Evolutionary conservation across 192 early-diverging fungal species (phyloP).

Genomic region (Umbelopsis isabellina): DNA sequence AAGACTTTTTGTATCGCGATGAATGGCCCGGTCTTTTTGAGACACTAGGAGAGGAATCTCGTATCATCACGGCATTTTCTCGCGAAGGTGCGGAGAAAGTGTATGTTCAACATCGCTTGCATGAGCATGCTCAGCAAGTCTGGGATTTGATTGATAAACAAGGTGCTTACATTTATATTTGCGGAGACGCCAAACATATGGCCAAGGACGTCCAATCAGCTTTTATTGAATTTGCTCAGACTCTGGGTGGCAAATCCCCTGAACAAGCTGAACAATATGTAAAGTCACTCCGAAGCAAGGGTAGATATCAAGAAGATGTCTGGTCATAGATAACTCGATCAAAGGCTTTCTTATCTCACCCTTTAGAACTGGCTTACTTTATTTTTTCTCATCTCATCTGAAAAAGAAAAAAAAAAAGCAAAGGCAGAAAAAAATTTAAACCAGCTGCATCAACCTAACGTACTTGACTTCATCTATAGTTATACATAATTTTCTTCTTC

Average conservation of each 20-base stretch:
- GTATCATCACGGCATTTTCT: slow-evolving; percentile 90
- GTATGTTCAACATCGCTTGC: slow-evolving; percentile 93
- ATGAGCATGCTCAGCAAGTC: slow-evolving; percentile 73
- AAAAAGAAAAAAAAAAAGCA: no score
- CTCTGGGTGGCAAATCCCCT: slow-evolving; percentile 68
- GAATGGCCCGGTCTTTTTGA: slow-evolving; percentile 79
- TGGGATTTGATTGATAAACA: slow-evolving; percentile 82
- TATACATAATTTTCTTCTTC: neutral
- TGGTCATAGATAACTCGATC: slow-evolving; percentile 68
- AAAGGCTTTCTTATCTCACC: no score
- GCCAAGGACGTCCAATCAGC: slow-evolving; percentile 87
- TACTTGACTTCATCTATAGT: no score
- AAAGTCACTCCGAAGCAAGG: slow-evolving; percentile 80
- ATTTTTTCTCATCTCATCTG: no score
- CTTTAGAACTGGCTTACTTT: no score
- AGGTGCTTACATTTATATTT: slow-evolving; percentile 88
- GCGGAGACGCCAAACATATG: slow-evolving; percentile 98
- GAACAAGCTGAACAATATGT: slow-evolving; percentile 78
- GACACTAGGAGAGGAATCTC: slow-evolving; percentile 53
- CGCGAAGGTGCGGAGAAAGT: slow-evolving; percentile 81
- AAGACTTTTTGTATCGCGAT: slow-evolving; percentile 89
- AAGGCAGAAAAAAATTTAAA: no score
- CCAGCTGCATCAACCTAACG: no score
- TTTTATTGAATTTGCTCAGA: slow-evolving; percentile 73
- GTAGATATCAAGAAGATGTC: slow-evolving; percentile 95